These are phyloP conservation scores for Phytophthora fragariae DNA, from an alignment of 352 stramenopile species.

Conservation along the genomic window DNA sequence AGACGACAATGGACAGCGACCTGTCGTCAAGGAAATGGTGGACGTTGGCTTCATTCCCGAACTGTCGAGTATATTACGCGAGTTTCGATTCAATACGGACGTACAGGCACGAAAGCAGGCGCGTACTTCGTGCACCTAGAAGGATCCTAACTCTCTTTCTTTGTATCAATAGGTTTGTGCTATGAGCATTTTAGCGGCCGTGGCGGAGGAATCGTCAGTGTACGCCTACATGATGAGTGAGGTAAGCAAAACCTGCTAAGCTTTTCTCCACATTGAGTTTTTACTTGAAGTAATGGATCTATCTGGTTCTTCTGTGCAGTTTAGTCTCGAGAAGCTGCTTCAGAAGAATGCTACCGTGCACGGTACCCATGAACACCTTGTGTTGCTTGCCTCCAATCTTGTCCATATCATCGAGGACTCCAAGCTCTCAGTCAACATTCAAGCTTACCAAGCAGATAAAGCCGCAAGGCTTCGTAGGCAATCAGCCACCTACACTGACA, in stretches of 20 bases:
- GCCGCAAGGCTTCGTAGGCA: constrained; percentile 42
- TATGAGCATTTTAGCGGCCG: constrained; percentile 52
- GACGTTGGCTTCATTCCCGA: constrained; percentile 49
- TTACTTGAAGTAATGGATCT: background rate
- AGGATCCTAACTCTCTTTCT: background rate
- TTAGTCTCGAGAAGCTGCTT: constrained; percentile 36
- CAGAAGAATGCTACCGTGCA: constrained; percentile 62
- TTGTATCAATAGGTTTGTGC: constrained; percentile 41
- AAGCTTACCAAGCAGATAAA: constrained; percentile 46
- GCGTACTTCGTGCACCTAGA: background rate
- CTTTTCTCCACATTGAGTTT: background rate
- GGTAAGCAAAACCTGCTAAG: constrained; percentile 23
- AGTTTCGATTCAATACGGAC: constrained; percentile 68
- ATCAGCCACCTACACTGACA: constrained; percentile 44
- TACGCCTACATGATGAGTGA: constrained; percentile 73
- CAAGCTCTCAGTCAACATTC: constrained; percentile 46
- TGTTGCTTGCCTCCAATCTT: constrained; percentile 49
- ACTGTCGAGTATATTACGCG: constrained; percentile 54
- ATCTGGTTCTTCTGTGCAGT: constrained; percentile 10
- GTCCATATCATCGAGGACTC: constrained; percentile 54
- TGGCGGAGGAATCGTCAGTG: constrained; percentile 54
- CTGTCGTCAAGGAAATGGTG: constrained; percentile 51
- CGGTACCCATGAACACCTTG: constrained; percentile 50
- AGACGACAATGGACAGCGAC: constrained; percentile 31
- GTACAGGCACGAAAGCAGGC: constrained; percentile 46